A percentile compares a stretch with the other conserved stretches of the same genome.
Conservation (phyloP, 2,329 filamentous ascomycete species). For the Alternaria burnsii region DNA sequence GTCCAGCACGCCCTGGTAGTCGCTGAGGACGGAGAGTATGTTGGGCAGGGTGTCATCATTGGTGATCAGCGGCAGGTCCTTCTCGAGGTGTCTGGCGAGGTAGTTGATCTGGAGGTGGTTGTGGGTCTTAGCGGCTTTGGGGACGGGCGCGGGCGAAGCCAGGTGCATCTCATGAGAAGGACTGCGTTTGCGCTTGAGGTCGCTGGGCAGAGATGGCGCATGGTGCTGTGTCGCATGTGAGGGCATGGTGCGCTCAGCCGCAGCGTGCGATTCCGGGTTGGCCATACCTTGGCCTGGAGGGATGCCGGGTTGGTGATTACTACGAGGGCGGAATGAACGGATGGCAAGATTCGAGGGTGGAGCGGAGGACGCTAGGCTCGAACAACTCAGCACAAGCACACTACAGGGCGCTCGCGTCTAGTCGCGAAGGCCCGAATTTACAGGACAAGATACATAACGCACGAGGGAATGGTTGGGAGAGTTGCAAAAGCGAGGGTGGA, state of each 20-base stretch:
- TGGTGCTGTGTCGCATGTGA: constrained; percentile 33
- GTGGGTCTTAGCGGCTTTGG: constrained; percentile 64
- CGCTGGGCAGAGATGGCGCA: constrained; percentile 29
- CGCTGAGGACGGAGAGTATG: constrained; percentile 74
- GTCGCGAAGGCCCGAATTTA: constrained; percentile 14
- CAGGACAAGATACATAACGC: constrained; percentile 11
- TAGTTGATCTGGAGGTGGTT: constrained; percentile 74
- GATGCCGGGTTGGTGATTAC: constrained; percentile 24
- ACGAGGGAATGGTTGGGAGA: constrained; percentile 1
- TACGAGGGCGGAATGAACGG: constrained; percentile 23
- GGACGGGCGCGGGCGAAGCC: constrained; percentile 44
- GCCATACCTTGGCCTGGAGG: constrained; percentile 36
- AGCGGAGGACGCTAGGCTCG: constrained; percentile 31
- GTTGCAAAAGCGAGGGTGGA: constrained; percentile 1
- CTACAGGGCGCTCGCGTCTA: constrained; percentile 9
- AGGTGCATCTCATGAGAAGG: constrained; percentile 50
- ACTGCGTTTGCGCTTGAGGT: constrained; percentile 60
- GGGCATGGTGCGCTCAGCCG: constrained; percentile 33
- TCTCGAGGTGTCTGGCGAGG: constrained; percentile 68
- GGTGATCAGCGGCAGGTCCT: constrained; percentile 69
- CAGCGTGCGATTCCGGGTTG: constrained; percentile 31
- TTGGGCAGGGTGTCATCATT: constrained; percentile 76
- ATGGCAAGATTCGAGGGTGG: constrained; percentile 29
- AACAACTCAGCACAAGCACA: constrained; percentile 14
- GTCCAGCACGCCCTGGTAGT: constrained; percentile 86